Conservation (phyloP, 257 asterid genomes). For the Ehretia macrophylla region DNA sequence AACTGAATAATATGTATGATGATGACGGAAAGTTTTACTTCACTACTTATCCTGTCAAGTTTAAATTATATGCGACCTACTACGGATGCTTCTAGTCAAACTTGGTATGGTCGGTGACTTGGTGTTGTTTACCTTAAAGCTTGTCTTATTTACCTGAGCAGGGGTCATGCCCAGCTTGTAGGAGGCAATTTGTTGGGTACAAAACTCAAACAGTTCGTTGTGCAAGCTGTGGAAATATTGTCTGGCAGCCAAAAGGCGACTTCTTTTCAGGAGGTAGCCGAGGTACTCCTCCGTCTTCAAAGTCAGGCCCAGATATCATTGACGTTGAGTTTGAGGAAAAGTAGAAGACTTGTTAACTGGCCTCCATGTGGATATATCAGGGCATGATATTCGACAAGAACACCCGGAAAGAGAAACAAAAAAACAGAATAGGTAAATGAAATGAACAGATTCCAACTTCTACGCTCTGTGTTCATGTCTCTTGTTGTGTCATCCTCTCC, state of each 20-base stretch:
- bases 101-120: too few relatives aligned
- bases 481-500: not conserved
- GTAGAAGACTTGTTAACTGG: slow-evolving; percentile 30
- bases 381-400: too few relatives aligned
- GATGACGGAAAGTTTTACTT: too few relatives aligned
- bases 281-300: slow-evolving; percentile 56
- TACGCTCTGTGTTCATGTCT: not conserved
- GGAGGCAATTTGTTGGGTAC: slow-evolving; percentile 75
- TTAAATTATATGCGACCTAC: too few relatives aligned
- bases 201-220: slow-evolving; percentile 84
- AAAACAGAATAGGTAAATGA: not conserved
- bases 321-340: slow-evolving; percentile 97
- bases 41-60: too few relatives aligned
- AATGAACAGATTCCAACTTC: too few relatives aligned
- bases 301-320: slow-evolving; percentile 69
- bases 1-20: too few relatives aligned
- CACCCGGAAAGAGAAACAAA: too few relatives aligned
- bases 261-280: slow-evolving; percentile 54
- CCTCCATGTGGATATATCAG: slow-evolving; percentile 20
- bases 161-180: slow-evolving; percentile 98
- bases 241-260: slow-evolving; percentile 89
- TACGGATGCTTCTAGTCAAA: too few relatives aligned
- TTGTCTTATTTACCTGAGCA: slow-evolving; percentile 19
- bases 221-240: slow-evolving; percentile 79
- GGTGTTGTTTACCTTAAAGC: too few relatives aligned